Percentiles rank a stretch among this genome's conserved stretches.
Evolutionary conservation across 2,329 filamentous ascomycete species (phyloP).

Genomic region (Lasiodiplodia gonubiensis): DNA sequence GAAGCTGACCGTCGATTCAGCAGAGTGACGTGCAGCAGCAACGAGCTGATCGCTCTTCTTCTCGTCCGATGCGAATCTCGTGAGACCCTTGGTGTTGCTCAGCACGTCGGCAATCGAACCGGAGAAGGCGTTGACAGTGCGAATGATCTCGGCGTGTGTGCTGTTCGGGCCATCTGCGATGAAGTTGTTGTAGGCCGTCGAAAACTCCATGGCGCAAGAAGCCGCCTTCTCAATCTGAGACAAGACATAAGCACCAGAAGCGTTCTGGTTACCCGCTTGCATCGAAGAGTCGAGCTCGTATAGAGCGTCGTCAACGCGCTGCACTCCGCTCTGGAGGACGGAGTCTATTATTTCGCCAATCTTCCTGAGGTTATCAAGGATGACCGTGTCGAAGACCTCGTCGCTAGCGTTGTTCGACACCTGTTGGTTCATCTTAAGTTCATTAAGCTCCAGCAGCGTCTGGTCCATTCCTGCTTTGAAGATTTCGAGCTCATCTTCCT

Average conservation of each 20-base stretch:
- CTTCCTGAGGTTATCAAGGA: conserved; percentile 85
- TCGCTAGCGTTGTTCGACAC: conserved; percentile 82
- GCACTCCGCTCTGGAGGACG: conserved; percentile 88
- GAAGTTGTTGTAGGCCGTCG: conserved; percentile 97
- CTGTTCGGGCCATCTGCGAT: conserved; percentile 95
- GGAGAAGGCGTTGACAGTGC: conserved; percentile 87
- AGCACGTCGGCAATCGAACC: conserved; percentile 92
- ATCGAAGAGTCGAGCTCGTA: conserved; percentile 98
- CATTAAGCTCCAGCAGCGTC: conserved; percentile 88
- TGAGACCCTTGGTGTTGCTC: conserved; percentile 94
- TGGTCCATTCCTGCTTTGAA: conserved; percentile 99
- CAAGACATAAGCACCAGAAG: conserved; percentile 89
- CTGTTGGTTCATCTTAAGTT: conserved; percentile 67
- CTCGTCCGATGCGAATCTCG: conserved; percentile 90
- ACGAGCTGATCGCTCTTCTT: conserved; percentile 89
- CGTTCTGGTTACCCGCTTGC: conserved; percentile 98
- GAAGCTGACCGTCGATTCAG: conserved; percentile 87
- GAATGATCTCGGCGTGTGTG: conserved; percentile 88
- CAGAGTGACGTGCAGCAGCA: conserved; percentile 81
- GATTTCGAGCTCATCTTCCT: conserved; percentile 96
- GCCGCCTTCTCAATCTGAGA: conserved; percentile 98
- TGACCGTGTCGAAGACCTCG: conserved; percentile 86
- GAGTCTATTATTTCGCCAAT: conserved; percentile 98
- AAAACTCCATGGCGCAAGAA: conserved; percentile 93
- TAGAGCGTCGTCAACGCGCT: conserved; percentile 92